These are phyloP conservation scores for Fomitopsis pinicola DNA, from an alignment of 1,284 basidiomycete species.

Conservation along the genomic window DNA sequence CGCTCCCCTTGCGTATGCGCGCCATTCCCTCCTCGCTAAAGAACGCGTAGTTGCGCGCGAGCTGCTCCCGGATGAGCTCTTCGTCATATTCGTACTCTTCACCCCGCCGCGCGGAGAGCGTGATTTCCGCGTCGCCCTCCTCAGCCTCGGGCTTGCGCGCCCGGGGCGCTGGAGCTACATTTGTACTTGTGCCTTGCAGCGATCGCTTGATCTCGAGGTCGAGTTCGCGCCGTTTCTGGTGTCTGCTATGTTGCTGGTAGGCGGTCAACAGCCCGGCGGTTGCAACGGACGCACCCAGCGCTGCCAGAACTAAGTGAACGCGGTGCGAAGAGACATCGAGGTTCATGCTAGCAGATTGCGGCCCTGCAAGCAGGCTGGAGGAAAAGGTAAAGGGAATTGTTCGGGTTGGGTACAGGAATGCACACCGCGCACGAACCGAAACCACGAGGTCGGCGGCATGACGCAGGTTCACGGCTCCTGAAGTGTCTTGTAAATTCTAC, in stretches of 20 bases:
- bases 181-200: constrained; percentile 31
- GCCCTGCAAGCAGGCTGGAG: too few relatives aligned
- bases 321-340: constrained; percentile 38
- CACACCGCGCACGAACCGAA: too few relatives aligned
- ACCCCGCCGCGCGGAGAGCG: constrained; percentile 4
- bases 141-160: background rate
- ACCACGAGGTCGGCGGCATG: background rate
- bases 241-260: constrained; percentile 48
- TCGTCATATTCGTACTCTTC: constrained; percentile 55
- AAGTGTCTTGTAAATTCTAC: too few relatives aligned
- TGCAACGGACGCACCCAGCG: constrained; percentile 55
- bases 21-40: constrained; percentile 90
- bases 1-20: constrained; percentile 70
- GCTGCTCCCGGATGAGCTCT: constrained; percentile 76
- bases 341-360: constrained; percentile 9
- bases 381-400: background rate
- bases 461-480: background rate
- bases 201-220: constrained; percentile 53
- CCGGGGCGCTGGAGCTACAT: background rate
- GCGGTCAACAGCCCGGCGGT: constrained; percentile 55
- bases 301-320: constrained; percentile 57
- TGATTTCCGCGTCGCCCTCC: constrained; percentile 7
- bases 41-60: constrained; percentile 94
- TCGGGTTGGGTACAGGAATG: background rate
- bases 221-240: constrained; percentile 49